A percentile compares a stretch with the other conserved stretches of the same genome.
Conservation (phyloP, 352 stramenopile genomes). For the Phytopythium kandeliae region DNA sequence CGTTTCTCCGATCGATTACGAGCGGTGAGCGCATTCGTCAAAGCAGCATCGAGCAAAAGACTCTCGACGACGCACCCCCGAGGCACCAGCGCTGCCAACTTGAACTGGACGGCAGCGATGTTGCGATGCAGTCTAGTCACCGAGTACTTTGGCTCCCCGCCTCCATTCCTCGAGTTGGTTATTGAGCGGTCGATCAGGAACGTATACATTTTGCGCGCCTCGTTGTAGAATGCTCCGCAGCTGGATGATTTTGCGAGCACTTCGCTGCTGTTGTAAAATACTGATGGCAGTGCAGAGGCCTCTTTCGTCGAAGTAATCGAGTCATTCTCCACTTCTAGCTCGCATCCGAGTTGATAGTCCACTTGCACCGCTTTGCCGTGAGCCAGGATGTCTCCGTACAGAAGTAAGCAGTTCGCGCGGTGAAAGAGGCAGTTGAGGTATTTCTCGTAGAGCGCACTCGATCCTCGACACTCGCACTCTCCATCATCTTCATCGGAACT, state of each 20-base stretch:
- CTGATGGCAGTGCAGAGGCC: background rate
- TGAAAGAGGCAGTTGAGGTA: slow-evolving; percentile 46
- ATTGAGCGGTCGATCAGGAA: slow-evolving; percentile 25
- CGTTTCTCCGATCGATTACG: background rate
- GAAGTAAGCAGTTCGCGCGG: slow-evolving; percentile 38
- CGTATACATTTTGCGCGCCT: slow-evolving; percentile 44
- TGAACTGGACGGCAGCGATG: slow-evolving; percentile 44
- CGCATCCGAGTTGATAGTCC: slow-evolving; percentile 49
- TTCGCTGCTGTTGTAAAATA: slow-evolving; percentile 12
- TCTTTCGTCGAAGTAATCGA: slow-evolving; percentile 10
- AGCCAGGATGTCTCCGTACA: slow-evolving; percentile 48
- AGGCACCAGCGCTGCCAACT: slow-evolving; percentile 47
- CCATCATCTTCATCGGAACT: slow-evolving; percentile 6
- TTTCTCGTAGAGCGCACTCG: slow-evolving; percentile 20
- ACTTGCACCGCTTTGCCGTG: slow-evolving; percentile 26
- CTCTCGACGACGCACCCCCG: slow-evolving; percentile 44
- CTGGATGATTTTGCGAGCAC: slow-evolving; percentile 36
- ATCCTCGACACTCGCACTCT: background rate
- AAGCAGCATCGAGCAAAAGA: slow-evolving; percentile 35
- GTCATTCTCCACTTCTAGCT: slow-evolving; percentile 31
- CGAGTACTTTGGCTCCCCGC: slow-evolving; percentile 10
- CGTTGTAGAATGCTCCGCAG: slow-evolving; percentile 47
- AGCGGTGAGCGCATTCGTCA: slow-evolving; percentile 13
- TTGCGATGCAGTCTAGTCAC: slow-evolving; percentile 22
- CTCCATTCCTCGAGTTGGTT: background rate